Evolutionary conservation across 441 rosid genomes (phyloP).

Genomic region (Eugenia klotzschiana): DNA sequence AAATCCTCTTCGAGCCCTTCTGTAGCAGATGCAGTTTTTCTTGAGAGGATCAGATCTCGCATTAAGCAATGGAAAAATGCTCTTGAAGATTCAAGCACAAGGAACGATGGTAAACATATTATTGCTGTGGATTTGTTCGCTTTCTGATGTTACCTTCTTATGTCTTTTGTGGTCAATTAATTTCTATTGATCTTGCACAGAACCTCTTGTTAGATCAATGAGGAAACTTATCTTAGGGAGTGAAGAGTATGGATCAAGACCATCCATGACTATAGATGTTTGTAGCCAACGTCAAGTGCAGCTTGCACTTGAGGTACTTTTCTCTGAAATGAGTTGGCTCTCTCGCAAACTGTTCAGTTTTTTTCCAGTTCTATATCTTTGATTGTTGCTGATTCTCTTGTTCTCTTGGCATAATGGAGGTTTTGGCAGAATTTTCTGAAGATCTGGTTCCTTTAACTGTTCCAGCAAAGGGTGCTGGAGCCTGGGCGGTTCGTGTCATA

Average conservation of each 20-base stretch:
- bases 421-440: slow-evolving; percentile 44
- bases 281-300: slow-evolving; percentile 77
- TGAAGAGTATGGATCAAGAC: slow-evolving; percentile 57
- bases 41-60: slow-evolving; percentile 51
- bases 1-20: slow-evolving; percentile 26
- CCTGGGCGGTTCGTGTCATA: slow-evolving; percentile 55
- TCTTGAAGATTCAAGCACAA: slow-evolving; percentile 21
- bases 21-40: slow-evolving; percentile 59
- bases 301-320: slow-evolving; percentile 54
- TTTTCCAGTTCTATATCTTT: background rate
- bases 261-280: slow-evolving; percentile 59
- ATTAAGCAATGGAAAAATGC: slow-evolving; percentile 59
- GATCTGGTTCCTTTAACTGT: slow-evolving; percentile 55
- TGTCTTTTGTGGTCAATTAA: background rate
- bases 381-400: background rate
- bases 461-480: slow-evolving; percentile 62
- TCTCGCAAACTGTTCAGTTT: background rate
- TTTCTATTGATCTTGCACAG: slow-evolving; percentile 17
- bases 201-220: slow-evolving; percentile 39
- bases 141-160: background rate
- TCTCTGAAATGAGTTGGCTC: background rate
- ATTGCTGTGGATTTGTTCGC: background rate
- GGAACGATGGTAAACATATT: slow-evolving; percentile 32
- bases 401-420: slow-evolving; percentile 20
- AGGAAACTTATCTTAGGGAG: slow-evolving; percentile 43